Conservation (phyloP, 169 alveolate species). For the Eimeria tenella region DNA sequence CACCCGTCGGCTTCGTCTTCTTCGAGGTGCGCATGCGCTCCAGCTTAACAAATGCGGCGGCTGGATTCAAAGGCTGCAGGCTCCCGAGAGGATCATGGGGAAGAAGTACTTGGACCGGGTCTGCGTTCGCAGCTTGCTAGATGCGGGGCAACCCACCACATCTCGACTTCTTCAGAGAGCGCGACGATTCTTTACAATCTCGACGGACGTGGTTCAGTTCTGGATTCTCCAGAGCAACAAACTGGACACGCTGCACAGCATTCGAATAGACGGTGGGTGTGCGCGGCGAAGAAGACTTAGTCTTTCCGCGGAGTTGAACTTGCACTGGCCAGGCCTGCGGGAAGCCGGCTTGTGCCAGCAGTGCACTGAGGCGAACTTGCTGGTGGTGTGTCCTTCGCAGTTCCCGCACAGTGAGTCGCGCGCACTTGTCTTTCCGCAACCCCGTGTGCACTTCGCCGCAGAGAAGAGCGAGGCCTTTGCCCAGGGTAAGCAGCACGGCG, state of each 20-base stretch:
- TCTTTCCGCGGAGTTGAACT: neutral
- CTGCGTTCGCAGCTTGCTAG: too few species aligned
- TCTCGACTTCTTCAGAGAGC: slow-evolving; percentile 7
- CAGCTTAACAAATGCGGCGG: neutral
- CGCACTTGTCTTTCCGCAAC: neutral
- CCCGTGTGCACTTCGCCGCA: neutral
- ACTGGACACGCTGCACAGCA: slow-evolving; percentile 57
- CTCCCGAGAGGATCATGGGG: slow-evolving; percentile 75
- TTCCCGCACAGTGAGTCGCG: neutral
- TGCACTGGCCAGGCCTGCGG: slow-evolving; percentile 53
- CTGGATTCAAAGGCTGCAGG: slow-evolving; percentile 19
- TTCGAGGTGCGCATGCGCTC: slow-evolving; percentile 53
- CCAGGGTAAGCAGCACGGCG: neutral
- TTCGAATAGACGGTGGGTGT: slow-evolving; percentile 42
- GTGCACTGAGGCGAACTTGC: slow-evolving; percentile 58
- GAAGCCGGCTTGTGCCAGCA: slow-evolving; percentile 79
- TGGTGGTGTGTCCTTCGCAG: slow-evolving; percentile 68
- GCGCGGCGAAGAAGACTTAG: neutral
- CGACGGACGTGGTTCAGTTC: slow-evolving; percentile 65
- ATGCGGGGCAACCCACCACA: too few species aligned
- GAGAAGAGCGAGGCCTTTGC: slow-evolving; percentile 25
- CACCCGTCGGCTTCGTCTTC: slow-evolving; percentile 79
- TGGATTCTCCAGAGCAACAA: slow-evolving; percentile 66
- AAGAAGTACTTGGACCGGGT: slow-evolving; percentile 75
- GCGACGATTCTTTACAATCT: slow-evolving; percentile 68